phyloP scores from a whole-genome alignment of 2,329 filamentous ascomycete species.

The Talaromyces islandicus region DNA sequence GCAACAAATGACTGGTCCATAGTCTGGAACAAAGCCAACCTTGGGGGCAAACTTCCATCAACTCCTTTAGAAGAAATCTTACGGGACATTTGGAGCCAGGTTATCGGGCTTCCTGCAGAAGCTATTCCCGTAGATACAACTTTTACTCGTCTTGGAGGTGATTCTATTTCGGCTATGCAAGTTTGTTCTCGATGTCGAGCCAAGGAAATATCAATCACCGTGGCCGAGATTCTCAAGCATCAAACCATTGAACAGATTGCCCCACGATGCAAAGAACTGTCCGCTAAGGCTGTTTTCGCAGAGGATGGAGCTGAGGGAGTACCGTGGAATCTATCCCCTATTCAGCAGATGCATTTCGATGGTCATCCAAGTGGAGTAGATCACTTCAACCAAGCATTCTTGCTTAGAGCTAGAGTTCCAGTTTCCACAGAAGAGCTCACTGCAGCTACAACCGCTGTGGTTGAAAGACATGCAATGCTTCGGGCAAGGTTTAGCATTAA shows the following conservation, averaged over 20 bases:
- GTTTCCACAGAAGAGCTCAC: background rate
- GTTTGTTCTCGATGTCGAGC: background rate
- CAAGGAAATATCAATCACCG: background rate
- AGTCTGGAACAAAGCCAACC: conserved; percentile 3
- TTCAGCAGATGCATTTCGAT: background rate
- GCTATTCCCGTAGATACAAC: background rate
- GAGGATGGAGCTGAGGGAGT: background rate
- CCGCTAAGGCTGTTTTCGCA: background rate
- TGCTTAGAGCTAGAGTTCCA: background rate
- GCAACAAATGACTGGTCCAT: background rate
- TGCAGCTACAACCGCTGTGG: background rate
- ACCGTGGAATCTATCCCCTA: background rate
- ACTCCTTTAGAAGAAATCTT: background rate
- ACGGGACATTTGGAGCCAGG: background rate
- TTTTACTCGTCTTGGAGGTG: background rate
- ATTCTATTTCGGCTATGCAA: conserved; percentile 4
- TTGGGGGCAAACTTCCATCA: background rate
- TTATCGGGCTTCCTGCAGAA: background rate
- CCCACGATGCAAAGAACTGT: background rate
- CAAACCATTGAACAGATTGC: background rate
- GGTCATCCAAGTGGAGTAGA: background rate
- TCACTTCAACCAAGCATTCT: background rate
- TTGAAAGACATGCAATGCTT: conserved; percentile 1
- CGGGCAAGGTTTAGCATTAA: background rate
- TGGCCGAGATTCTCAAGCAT: background rate